Conservation (phyloP, 2,329 filamentous ascomycete species). For the Bipolaris oryzae region DNA sequence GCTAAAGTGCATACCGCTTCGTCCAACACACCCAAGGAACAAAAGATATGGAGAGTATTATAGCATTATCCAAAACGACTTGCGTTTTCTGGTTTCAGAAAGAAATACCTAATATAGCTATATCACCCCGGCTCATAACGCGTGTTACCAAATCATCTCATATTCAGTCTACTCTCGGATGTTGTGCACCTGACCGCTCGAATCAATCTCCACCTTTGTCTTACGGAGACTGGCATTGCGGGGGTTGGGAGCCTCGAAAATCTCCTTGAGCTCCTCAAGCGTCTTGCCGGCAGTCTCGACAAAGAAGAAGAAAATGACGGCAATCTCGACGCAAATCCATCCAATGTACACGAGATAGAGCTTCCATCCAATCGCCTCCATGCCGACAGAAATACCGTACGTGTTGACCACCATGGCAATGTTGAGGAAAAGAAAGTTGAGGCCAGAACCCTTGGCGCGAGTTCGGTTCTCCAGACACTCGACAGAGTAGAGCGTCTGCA, state of each 20-base stretch:
- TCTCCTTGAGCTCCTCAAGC: constrained; percentile 40
- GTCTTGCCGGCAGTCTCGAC: constrained; percentile 44
- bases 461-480: constrained; percentile 50
- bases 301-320: constrained; percentile 40
- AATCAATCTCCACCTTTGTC: constrained; percentile 34
- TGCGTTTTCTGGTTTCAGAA: neutral
- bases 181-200: constrained; percentile 33
- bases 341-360: constrained; percentile 42
- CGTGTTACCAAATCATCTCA: neutral
- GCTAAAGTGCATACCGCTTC: too few species aligned
- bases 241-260: constrained; percentile 42
- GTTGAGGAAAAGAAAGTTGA: constrained; percentile 45
- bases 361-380: constrained; percentile 42
- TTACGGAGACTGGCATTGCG: constrained; percentile 31
- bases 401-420: constrained; percentile 44
- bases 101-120: neutral
- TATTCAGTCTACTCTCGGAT: constrained; percentile 13
- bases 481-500: constrained; percentile 49
- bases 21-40: too few species aligned
- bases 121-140: neutral
- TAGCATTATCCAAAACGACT: neutral
- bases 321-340: constrained; percentile 42
- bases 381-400: constrained; percentile 41
- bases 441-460: constrained; percentile 45
- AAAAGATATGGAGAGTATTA: too few species aligned